Evolutionary conservation across 2,329 filamentous ascomycete species (phyloP).

Genomic region (Ophiostoma ulmi): DNA sequence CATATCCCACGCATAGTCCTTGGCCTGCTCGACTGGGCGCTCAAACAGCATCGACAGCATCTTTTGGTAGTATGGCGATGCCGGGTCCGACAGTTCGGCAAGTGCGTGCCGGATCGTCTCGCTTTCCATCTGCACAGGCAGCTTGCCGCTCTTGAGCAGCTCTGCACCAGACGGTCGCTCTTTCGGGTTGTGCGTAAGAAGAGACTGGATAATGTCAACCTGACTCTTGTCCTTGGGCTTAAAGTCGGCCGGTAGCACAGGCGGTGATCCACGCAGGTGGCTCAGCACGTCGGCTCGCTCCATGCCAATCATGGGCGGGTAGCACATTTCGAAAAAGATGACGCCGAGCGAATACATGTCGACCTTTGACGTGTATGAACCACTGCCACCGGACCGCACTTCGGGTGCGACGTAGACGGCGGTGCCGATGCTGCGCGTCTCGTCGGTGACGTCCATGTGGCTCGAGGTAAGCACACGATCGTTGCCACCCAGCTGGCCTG

Average conservation of each 20-base stretch:
- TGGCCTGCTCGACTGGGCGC: slow-evolving; percentile 68
- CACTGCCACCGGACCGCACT: slow-evolving; percentile 67
- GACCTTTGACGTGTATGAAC: slow-evolving; percentile 85
- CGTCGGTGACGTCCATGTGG: slow-evolving; percentile 51
- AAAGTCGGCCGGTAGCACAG: slow-evolving; percentile 69
- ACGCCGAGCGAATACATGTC: slow-evolving; percentile 98
- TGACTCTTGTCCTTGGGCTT: slow-evolving; percentile 65
- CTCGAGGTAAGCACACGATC: slow-evolving; percentile 27
- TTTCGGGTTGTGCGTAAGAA: slow-evolving; percentile 77
- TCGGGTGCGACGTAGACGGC: slow-evolving; percentile 92
- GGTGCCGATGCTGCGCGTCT: slow-evolving; percentile 69
- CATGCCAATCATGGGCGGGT: slow-evolving; percentile 57
- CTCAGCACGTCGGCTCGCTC: slow-evolving; percentile 61
- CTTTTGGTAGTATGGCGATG: slow-evolving; percentile 82
- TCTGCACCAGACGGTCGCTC: slow-evolving; percentile 78
- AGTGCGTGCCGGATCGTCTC: slow-evolving; percentile 82
- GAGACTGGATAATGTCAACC: slow-evolving; percentile 68
- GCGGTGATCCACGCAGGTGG: slow-evolving; percentile 60
- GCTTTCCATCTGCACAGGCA: slow-evolving; percentile 88
- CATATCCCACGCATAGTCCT: slow-evolving; percentile 76
- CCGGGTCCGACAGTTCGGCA: slow-evolving; percentile 72
- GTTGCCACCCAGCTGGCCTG: slow-evolving; percentile 54
- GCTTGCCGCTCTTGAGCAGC: slow-evolving; percentile 75
- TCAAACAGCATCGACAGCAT: slow-evolving; percentile 83
- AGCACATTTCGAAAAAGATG: slow-evolving; percentile 99